A percentile compares a stretch with the other conserved stretches of the same genome.
Evolutionary conservation across 306 rosid genomes (phyloP).

Genomic region (Acacia melanoxylon): DNA sequence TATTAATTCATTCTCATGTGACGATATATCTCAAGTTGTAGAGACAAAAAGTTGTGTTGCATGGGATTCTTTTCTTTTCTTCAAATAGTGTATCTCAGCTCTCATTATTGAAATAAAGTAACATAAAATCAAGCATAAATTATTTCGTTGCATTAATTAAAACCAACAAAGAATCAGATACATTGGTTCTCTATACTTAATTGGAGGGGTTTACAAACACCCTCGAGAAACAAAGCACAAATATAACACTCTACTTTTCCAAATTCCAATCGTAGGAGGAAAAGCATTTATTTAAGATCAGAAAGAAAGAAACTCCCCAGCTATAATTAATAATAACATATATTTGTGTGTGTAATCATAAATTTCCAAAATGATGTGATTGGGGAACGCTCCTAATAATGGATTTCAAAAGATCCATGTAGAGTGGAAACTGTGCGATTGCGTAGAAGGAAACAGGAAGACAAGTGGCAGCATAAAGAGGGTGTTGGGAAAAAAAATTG

Average conservation of each 20-base stretch:
- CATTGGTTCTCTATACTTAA: neutral
- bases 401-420: constrained; percentile 47
- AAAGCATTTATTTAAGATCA: neutral
- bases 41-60: too few relatives aligned
- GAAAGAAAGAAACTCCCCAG: neutral
- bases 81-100: too few relatives aligned
- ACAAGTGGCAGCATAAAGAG: neutral
- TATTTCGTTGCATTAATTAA: neutral
- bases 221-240: neutral
- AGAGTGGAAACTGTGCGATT: constrained; percentile 46
- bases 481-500: too few relatives aligned
- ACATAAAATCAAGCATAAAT: neutral
- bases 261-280: neutral
- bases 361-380: neutral
- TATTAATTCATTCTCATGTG: too few relatives aligned
- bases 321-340: too few relatives aligned
- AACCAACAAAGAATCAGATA: neutral
- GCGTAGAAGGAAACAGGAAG: constrained; percentile 37
- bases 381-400: constrained; percentile 20
- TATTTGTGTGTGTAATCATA: too few relatives aligned
- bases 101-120: neutral
- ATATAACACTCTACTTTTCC: neutral
- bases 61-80: too few relatives aligned
- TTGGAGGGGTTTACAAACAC: neutral
- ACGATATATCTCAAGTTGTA: too few relatives aligned